phyloP scores from a whole-genome alignment of 352 stramenopile species.

The Globisporangium irregulare region DNA sequence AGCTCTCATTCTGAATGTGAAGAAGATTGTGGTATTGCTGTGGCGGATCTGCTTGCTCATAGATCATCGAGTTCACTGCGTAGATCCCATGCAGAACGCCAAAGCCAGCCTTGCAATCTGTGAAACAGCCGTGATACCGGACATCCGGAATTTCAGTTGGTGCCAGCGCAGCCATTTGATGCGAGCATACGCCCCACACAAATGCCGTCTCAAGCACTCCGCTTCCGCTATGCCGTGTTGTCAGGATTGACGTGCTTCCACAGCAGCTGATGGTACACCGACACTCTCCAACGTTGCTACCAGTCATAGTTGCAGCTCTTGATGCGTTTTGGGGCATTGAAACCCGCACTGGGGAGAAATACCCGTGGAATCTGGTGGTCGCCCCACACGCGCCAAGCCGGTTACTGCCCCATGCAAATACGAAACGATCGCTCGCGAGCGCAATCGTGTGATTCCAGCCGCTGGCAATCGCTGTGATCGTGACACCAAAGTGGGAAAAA shows the following conservation, averaged over 20 bases:
- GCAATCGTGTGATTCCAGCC: slow-evolving; percentile 41
- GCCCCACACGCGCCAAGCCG: slow-evolving; percentile 32
- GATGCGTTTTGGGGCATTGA: slow-evolving; percentile 8
- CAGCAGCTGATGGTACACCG: slow-evolving; percentile 20
- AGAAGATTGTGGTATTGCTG: not conserved
- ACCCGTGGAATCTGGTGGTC: slow-evolving; percentile 43
- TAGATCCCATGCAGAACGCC: slow-evolving; percentile 11
- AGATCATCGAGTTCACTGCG: not conserved
- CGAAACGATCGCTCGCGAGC: slow-evolving; percentile 15
- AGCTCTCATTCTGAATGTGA: not conserved
- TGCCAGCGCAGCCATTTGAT: not conserved
- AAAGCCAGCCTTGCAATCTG: slow-evolving; percentile 8
- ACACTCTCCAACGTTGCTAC: not conserved
- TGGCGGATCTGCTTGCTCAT: not conserved
- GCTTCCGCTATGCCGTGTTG: not conserved
- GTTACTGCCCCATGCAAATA: slow-evolving; percentile 46
- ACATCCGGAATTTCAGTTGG: slow-evolving; percentile 11
- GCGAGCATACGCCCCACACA: slow-evolving; percentile 26
- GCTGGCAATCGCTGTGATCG: slow-evolving; percentile 23
- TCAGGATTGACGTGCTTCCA: slow-evolving; percentile 24
- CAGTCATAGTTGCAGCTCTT: not conserved
- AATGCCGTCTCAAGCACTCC: slow-evolving; percentile 15
- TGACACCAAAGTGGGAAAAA: slow-evolving; percentile 23
- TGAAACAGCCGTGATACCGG: not conserved
- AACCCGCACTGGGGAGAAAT: slow-evolving; percentile 36